A percentile compares a stretch with the other conserved stretches of the same genome.
Conservation (phyloP, 306 rosid species). For the Begonia masoniana region DNA sequence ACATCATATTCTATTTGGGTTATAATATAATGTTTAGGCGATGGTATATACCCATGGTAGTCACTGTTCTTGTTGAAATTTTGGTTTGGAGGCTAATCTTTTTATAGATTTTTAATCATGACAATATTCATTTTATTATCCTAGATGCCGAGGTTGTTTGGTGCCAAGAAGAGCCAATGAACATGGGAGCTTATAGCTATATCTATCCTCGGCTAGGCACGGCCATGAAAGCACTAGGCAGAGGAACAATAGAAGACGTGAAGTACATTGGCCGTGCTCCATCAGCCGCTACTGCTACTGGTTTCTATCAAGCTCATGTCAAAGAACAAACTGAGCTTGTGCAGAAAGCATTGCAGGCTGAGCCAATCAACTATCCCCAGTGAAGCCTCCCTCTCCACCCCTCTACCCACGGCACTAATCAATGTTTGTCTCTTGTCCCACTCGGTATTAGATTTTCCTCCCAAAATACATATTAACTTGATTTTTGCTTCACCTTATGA, state of each 20-base stretch:
- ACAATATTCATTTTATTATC: conserved; percentile 7
- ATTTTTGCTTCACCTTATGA: neutral
- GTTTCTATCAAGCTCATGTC: conserved; percentile 67
- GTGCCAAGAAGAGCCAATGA: conserved; percentile 99
- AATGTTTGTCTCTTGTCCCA: neutral
- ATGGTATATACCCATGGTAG: too few relatives aligned
- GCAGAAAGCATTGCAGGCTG: conserved; percentile 64
- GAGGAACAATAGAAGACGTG: conserved; percentile 60
- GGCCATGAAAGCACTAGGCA: conserved; percentile 55
- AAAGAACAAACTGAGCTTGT: conserved; percentile 76
- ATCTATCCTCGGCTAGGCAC: conserved; percentile 58
- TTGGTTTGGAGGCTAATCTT: neutral
- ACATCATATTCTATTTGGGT: neutral
- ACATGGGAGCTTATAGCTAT: conserved; percentile 86
- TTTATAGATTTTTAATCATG: neutral
- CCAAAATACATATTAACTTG: too few relatives aligned
- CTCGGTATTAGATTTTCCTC: neutral
- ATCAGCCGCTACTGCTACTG: conserved; percentile 87
- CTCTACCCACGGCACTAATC: neutral
- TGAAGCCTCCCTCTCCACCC: too few relatives aligned
- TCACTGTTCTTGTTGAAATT: too few relatives aligned
- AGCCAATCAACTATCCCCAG: conserved; percentile 30
- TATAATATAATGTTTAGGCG: neutral
- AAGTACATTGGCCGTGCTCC: conserved; percentile 87
- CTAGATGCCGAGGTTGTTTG: conserved; percentile 91